Evolutionary conservation across 2,329 filamentous ascomycete species (phyloP).

Genomic region (Colletotrichum liriopes): DNA sequence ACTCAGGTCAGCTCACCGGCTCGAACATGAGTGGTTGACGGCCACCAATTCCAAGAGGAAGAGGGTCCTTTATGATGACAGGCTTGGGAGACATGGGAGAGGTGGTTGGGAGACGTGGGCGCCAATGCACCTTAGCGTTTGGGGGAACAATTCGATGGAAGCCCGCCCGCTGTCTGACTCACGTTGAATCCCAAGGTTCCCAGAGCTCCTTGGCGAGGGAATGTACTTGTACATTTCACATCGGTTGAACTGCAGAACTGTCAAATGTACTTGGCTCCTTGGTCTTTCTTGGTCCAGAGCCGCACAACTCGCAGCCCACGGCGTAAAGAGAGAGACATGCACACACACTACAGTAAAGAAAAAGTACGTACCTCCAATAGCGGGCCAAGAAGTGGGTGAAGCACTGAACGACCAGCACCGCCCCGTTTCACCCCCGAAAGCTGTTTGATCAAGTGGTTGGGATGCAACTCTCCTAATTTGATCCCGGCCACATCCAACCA

Average conservation of each 20-base stretch:
- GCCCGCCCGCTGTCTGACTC: neutral
- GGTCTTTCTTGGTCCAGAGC: neutral
- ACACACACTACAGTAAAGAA: neutral
- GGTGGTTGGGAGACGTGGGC: slow-evolving; percentile 27
- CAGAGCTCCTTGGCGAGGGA: neutral
- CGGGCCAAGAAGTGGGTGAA: slow-evolving; percentile 25
- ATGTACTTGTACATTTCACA: neutral
- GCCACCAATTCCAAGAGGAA: slow-evolving; percentile 6
- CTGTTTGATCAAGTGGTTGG: slow-evolving; percentile 35
- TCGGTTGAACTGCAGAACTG: neutral
- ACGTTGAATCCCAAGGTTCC: neutral
- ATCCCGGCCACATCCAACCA: slow-evolving; percentile 11
- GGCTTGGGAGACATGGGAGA: slow-evolving; percentile 28
- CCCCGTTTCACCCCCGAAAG: slow-evolving; percentile 31
- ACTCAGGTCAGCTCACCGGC: slow-evolving; percentile 22
- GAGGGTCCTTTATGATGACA: slow-evolving; percentile 23
- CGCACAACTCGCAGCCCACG: neutral
- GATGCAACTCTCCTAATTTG: slow-evolving; percentile 9
- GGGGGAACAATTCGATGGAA: neutral
- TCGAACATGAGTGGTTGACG: slow-evolving; percentile 26
- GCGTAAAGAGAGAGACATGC: neutral
- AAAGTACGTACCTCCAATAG: neutral
- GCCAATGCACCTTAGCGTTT: slow-evolving; percentile 14
- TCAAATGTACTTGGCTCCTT: slow-evolving; percentile 3
- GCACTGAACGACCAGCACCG: slow-evolving; percentile 29